These are phyloP conservation scores for Trichoderma cornu-damae DNA, from an alignment of 2,329 filamentous ascomycete genomes.

Conservation along the genomic window DNA sequence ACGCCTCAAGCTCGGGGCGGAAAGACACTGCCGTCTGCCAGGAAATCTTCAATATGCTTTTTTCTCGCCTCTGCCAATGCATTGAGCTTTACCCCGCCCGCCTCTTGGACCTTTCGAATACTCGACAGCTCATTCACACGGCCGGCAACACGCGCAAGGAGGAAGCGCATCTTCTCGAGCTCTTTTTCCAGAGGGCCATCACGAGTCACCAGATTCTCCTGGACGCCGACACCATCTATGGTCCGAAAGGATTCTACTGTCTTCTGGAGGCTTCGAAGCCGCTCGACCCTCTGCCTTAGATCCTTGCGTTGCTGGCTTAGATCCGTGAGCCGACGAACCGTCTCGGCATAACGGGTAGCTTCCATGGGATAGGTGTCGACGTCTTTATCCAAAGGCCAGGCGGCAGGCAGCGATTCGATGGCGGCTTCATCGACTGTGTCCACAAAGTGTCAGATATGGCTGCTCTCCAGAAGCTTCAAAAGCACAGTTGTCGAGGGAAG, in stretches of 20 bases:
- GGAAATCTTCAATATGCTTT: slow-evolving; percentile 39
- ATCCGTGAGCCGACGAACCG: slow-evolving; percentile 44
- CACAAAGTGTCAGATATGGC: background rate
- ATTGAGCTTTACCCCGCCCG: slow-evolving; percentile 27
- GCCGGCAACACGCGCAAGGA: slow-evolving; percentile 56
- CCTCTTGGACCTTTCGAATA: slow-evolving; percentile 15
- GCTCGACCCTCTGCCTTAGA: slow-evolving; percentile 39
- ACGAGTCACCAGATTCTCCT: slow-evolving; percentile 62
- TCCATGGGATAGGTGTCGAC: slow-evolving; percentile 39
- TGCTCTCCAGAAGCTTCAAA: background rate
- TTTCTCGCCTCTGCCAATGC: slow-evolving; percentile 38
- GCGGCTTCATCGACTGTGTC: slow-evolving; percentile 37
- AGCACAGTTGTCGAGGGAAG: too few species aligned
- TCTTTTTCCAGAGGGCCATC: slow-evolving; percentile 62
- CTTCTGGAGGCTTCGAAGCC: slow-evolving; percentile 44
- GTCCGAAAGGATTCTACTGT: slow-evolving; percentile 43
- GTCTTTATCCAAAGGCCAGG: slow-evolving; percentile 43
- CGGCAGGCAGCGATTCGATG: slow-evolving; percentile 43
- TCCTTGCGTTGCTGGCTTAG: slow-evolving; percentile 40
- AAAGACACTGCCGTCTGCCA: slow-evolving; percentile 29
- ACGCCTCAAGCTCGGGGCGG: slow-evolving; percentile 17
- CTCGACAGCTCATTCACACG: slow-evolving; percentile 42
- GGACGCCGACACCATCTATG: slow-evolving; percentile 39
- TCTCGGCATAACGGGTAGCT: slow-evolving; percentile 47
- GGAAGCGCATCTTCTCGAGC: slow-evolving; percentile 59